Conservation (phyloP, 139 green algal species). For the Gonium pectorale region DNA sequence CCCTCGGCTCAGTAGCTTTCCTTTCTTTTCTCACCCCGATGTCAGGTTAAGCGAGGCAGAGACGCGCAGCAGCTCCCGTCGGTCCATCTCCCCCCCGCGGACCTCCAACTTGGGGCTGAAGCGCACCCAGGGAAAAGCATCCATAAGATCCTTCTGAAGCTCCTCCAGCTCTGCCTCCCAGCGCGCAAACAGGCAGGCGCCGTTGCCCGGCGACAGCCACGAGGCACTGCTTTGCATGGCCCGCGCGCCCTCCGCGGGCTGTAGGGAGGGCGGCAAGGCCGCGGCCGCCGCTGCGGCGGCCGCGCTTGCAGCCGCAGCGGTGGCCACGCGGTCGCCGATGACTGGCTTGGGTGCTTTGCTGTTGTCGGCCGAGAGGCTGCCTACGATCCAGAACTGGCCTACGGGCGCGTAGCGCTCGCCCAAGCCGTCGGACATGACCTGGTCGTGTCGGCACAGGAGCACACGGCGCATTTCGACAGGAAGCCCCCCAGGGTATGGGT, state of each 20-base stretch:
- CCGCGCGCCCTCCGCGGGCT: not conserved
- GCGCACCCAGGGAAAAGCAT: constrained; percentile 20
- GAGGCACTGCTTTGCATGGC: not conserved
- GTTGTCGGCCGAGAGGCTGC: constrained; percentile 2
- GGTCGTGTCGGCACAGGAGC: too few species aligned
- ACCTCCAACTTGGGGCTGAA: constrained; percentile 5
- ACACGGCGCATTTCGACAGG: too few species aligned
- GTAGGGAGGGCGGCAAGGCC: not conserved
- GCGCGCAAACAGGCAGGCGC: not conserved
- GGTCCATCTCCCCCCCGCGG: not conserved
- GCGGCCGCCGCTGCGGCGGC: not conserved
- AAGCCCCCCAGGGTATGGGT: too few species aligned
- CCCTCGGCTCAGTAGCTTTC: too few species aligned
- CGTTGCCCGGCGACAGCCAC: constrained; percentile 30
- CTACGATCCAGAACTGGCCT: constrained; percentile 31
- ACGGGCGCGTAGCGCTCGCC: constrained; percentile 30
- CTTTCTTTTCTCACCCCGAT: too few species aligned
- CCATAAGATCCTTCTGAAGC: constrained; percentile 24
- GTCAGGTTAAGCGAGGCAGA: constrained; percentile 13
- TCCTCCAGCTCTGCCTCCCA: constrained; percentile 35
- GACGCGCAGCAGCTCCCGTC: constrained; percentile 1
- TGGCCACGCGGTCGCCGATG: not conserved
- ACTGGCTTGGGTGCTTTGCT: not conserved
- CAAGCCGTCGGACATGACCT: constrained; percentile 24
- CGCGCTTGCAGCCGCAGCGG: not conserved